Evolutionary conservation across 805 yeast genomes (phyloP), one percentile per base, ranked within the genome.

Genomic region (Sporopachydermia lactativora): DNA sequence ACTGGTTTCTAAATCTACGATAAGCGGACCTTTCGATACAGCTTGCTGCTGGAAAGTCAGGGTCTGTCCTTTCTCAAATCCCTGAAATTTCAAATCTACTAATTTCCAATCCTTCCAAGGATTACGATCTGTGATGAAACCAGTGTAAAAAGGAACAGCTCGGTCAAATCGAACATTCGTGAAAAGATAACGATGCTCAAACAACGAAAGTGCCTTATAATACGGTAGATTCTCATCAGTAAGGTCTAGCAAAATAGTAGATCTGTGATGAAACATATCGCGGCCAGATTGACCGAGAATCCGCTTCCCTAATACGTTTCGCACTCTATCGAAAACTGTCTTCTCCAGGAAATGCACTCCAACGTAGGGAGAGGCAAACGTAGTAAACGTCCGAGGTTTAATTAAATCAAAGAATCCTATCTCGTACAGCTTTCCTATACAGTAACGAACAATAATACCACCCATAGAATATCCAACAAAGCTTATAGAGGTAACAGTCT

Each of bases 401-500:
- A 83, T 67, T 1, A 51, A 51, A 2, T 70, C 70, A 49, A 77
- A 83, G 53, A 68, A 71, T 1, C 66, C 70, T 51, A 58, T 24
- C 58, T 65, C 64, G 41, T 70, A 57, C 44, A 75, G 62, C 38
- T 77, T 65, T 0, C 96, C 96, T 41, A 84, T 64, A 18, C 82
- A 71, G 54, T 82, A 84, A 35, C 96, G 66, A 0, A 85, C 68
- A 13, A 83, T 70, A 19, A 89, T 58, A 0, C 97, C 97, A n/a
- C 96, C 97, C 41, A 88, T 57, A 0, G 95, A 83, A 55, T 88
- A 88, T 0, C 96, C 96, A 2, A 86, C 68, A 34, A 88, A 62
- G 46, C 89, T 79, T 38, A 88, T 68, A 43, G 75, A 70, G 6
- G 65, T 64, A 6, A 81, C 80, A 13, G 44, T 48, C n/a, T 54